phyloP scores from a whole-genome alignment of 371 early-diverging fungal genomes.

The Nematocida sp. region DNA sequence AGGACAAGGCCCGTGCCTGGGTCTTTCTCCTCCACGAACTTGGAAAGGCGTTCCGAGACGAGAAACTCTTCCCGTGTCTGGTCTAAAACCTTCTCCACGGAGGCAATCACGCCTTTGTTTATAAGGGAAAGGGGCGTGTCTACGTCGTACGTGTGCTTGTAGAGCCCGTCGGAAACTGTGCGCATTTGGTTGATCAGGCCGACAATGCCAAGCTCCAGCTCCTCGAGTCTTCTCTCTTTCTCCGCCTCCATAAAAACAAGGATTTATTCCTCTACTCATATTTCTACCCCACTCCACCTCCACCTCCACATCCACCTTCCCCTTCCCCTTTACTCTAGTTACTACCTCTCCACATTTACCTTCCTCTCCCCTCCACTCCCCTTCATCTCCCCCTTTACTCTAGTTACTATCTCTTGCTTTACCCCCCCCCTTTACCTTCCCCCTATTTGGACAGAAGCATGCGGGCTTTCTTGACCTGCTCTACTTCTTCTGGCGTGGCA shows the following conservation, averaged over 20 bases:
- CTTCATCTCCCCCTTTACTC: no score
- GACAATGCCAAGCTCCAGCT: background rate
- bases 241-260: constrained; percentile 30
- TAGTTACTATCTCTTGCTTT: no score
- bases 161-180: constrained; percentile 32
- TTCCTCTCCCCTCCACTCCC: no score
- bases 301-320: no score
- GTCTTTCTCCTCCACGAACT: background rate
- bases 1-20: background rate
- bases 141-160: constrained; percentile 50
- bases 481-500: background rate
- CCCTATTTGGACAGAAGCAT: no score
- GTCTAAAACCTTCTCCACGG: constrained; percentile 16
- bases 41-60: constrained; percentile 15
- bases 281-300: background rate
- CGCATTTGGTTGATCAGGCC: constrained; percentile 40
- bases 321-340: no score
- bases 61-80: background rate
- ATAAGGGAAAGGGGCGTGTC: constrained; percentile 36
- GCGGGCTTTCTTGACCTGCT: no score
- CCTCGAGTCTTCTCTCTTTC: constrained; percentile 1
- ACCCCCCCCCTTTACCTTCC: no score
- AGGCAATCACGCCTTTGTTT: constrained; percentile 14
- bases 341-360: no score
- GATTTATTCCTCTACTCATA: background rate